Evolutionary conservation across 2,329 filamentous ascomycete genomes (phyloP).

Genomic region (Dryadomyces quercivorus): DNA sequence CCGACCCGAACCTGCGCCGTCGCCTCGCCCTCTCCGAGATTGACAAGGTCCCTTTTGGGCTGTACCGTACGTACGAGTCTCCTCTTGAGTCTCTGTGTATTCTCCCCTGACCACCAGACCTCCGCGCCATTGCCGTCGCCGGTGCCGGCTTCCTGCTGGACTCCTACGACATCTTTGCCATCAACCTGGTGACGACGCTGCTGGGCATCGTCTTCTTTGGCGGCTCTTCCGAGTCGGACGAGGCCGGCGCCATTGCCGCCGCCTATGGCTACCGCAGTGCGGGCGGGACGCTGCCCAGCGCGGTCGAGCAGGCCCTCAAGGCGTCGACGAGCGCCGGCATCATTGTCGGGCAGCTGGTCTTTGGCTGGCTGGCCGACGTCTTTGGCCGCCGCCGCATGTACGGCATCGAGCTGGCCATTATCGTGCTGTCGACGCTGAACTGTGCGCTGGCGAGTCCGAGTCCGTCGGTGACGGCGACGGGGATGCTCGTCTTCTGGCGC

Average conservation of each 20-base stretch:
- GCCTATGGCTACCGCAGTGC: slow-evolving; percentile 36
- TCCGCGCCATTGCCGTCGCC: slow-evolving; percentile 62
- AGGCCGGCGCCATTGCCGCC: slow-evolving; percentile 20
- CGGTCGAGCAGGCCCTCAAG: slow-evolving; percentile 63
- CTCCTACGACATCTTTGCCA: slow-evolving; percentile 72
- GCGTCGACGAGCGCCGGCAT: slow-evolving; percentile 72
- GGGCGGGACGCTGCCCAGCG: slow-evolving; percentile 45
- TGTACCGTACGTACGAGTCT: too few species aligned
- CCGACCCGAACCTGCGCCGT: slow-evolving; percentile 65
- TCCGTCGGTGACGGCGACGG: slow-evolving; percentile 44
- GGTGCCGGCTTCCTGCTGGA: slow-evolving; percentile 79
- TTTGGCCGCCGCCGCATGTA: slow-evolving; percentile 75
- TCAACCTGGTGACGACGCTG: slow-evolving; percentile 60
- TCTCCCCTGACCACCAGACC: slow-evolving; percentile 37
- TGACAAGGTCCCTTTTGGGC: slow-evolving; percentile 65
- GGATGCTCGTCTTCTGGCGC: slow-evolving; percentile 61
- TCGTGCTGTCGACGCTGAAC: slow-evolving; percentile 57
- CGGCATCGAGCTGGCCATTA: slow-evolving; percentile 61
- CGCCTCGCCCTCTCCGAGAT: slow-evolving; percentile 67
- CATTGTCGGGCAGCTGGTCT: slow-evolving; percentile 63
- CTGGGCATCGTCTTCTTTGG: slow-evolving; percentile 69
- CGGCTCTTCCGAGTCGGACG: slow-evolving; percentile 21
- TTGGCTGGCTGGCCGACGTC: slow-evolving; percentile 65
- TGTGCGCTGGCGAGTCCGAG: slow-evolving; percentile 53
- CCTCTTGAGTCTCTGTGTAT: too few species aligned